Conservation (phyloP, 768 basidiomycete genomes). For the Termitomyces titanicus region DNA sequence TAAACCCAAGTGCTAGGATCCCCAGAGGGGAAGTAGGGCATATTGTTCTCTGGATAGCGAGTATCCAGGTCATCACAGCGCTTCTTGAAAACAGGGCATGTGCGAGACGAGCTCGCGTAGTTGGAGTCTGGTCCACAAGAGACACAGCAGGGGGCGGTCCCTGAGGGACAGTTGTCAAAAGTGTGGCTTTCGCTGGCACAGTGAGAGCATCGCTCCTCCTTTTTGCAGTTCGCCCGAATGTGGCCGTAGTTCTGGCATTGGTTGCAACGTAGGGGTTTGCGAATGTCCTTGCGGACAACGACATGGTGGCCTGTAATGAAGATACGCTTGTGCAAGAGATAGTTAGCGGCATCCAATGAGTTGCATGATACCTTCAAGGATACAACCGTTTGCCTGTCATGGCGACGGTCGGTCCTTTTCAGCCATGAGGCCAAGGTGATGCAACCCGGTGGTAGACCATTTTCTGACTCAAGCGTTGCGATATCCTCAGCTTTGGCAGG, state of each 20-base stretch:
- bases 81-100: not conserved
- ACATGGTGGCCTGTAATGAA: not conserved
- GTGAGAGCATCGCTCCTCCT: not conserved
- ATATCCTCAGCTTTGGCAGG: not conserved
- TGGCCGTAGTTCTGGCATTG: constrained; percentile 8
- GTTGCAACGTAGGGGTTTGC: constrained; percentile 2
- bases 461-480: not conserved
- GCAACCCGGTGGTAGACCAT: not conserved
- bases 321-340: not conserved
- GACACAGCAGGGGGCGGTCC: not conserved
- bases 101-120: not conserved
- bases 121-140: constrained; percentile 5
- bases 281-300: not conserved
- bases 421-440: not conserved
- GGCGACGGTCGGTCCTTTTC: not conserved
- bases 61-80: not conserved
- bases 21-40: constrained; percentile 8
- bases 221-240: constrained; percentile 6
- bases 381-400: not conserved
- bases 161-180: not conserved
- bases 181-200: constrained; percentile 1
- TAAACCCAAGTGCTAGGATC: constrained; percentile 4
- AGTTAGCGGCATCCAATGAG: not conserved
- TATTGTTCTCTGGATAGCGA: constrained; percentile 4
- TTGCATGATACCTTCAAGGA: not conserved